Percentiles rank a stretch among this genome's conserved stretches.
These are phyloP conservation scores for Colletotrichum endophyticum DNA, from an alignment of 2,329 filamentous ascomycete species.

Conservation along the genomic window DNA sequence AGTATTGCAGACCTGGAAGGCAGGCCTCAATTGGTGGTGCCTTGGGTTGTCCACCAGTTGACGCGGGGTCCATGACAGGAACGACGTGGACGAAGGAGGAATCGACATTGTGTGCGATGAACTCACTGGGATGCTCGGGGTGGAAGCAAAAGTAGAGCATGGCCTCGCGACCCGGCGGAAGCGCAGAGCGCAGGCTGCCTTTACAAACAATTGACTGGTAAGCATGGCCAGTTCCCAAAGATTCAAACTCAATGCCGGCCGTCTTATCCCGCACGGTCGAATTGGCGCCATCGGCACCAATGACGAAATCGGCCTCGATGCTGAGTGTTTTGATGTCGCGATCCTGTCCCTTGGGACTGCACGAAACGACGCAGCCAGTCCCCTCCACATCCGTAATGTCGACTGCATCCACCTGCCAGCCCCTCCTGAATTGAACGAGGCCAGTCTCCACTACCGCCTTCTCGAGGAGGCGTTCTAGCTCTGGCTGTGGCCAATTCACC, in stretches of 20 bases:
- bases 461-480: slow-evolving; percentile 2
- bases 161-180: slow-evolving; percentile 1
- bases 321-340: background rate
- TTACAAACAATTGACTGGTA: slow-evolving; percentile 10
- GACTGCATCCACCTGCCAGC: slow-evolving; percentile 2
- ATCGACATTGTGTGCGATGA: slow-evolving; percentile 7
- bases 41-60: background rate
- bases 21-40: slow-evolving; percentile 7
- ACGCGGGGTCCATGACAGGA: background rate
- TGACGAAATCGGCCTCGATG: slow-evolving; percentile 4
- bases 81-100: slow-evolving; percentile 6
- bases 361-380: slow-evolving; percentile 6
- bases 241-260: background rate
- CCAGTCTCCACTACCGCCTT: background rate
- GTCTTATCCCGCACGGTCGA: slow-evolving; percentile 3
- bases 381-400: background rate
- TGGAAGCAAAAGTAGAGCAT: slow-evolving; percentile 18
- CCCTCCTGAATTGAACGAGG: background rate
- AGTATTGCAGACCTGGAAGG: slow-evolving; percentile 1
- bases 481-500: slow-evolving; percentile 10
- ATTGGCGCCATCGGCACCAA: slow-evolving; percentile 9
- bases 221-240: background rate
- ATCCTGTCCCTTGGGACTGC: background rate
- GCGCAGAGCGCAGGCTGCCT: slow-evolving; percentile 6
- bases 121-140: slow-evolving; percentile 9